Conservation (phyloP, 192 early-diverging fungal genomes). For the Coemansia asiatica region DNA sequence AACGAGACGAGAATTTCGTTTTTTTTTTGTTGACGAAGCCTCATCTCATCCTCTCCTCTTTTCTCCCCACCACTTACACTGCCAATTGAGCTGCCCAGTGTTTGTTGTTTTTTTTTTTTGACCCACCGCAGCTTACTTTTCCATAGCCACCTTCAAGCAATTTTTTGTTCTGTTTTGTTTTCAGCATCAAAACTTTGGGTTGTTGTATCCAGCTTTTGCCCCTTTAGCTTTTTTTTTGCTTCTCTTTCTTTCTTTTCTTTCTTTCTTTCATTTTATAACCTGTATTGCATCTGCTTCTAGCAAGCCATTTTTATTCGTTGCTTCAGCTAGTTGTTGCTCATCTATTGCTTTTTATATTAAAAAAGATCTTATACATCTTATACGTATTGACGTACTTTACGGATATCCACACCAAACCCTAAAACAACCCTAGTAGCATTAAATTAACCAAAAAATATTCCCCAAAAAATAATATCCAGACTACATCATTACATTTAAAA, state of each 20-base stretch:
- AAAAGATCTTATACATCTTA: not conserved
- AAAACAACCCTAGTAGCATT: not conserved
- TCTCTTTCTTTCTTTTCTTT: not conserved
- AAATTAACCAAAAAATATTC: not conserved
- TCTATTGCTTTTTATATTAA: not conserved
- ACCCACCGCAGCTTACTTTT: not conserved
- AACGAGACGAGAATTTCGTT: not conserved
- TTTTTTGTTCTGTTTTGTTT: not conserved
- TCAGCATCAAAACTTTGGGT: not conserved
- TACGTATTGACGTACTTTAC: not conserved
- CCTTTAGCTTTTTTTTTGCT: not conserved
- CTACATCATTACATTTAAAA: not conserved
- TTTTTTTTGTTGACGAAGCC: conserved; percentile 9
- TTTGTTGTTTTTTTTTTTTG: not conserved
- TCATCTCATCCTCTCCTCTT: not conserved
- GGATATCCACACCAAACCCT: not conserved
- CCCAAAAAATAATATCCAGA: not conserved
- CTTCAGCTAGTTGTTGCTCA: not conserved
- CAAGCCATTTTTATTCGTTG: not conserved
- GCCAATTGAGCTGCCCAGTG: not conserved
- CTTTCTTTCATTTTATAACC: not conserved
- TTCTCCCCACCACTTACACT: not conserved
- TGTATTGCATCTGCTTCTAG: not conserved
- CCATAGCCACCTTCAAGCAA: not conserved
- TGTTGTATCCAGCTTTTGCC: not conserved